Evolutionary conservation across 768 basidiomycete genomes (phyloP), one percentile per base, ranked within the genome.

Genomic region (Boletus edulis): DNA sequence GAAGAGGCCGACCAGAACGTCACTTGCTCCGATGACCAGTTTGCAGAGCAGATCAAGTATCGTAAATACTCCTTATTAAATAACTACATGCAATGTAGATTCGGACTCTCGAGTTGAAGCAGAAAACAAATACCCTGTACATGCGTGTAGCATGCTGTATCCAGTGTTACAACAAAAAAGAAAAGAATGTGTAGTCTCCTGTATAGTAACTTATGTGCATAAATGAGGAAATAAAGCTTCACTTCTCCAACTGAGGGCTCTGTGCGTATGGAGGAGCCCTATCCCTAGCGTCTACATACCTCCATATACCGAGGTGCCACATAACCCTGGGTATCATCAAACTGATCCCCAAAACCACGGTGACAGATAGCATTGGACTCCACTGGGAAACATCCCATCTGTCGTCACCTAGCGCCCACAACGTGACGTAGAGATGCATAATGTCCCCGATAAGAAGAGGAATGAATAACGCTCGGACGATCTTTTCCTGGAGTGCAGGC

Each of bases 351-450:
- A 86, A 64, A 15, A 84, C 45, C 17, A 89, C 64, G 0, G 87
- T 90, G 6, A 79, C 73, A 83, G 86, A 87, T 18, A 89, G 67
- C 81, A 87, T 85, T 0, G 83, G 80, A 58, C 75, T 82, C 88
- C 88, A 91, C 24, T 73, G 76, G 41, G 67, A 62, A 18, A 88
- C 58, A 48, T 81, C 69, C 84, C 86, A 90, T 57, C 78, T 75
- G 51, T 81, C 73, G 38, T 88, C 86, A n/a, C 87, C 89, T 22
- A 90, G 70, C 0, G 86, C 87, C 86, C 86, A 91, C 7, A 90
- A 63, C 0, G 89, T 90, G 44, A 91, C 67, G 47, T 72, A 77
- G 49, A 90, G 66, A 62, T 91, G 89, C 14, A 82, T 59, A 27
- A 87, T 58, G 65, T 91, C 89, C 0, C 86, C 89, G 31, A 86